phyloP scores from a whole-genome alignment of 495 filamentous ascomycete species.

The Annulohypoxylon nitens region DNA sequence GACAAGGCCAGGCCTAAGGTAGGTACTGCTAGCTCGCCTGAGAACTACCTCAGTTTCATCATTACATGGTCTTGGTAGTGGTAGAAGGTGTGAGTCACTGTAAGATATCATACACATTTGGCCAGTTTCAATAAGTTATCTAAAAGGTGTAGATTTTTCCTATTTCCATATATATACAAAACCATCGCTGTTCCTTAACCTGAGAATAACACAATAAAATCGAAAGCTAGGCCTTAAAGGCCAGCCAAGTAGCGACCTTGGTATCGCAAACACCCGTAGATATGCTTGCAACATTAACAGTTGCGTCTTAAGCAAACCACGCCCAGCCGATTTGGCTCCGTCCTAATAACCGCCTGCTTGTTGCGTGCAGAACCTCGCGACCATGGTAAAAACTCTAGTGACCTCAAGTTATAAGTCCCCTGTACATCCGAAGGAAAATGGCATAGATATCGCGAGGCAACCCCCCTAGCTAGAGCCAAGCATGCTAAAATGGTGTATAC shows the following conservation, averaged over 20 bases:
- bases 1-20: background rate
- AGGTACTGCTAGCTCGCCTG: background rate
- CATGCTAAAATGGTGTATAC: constrained; percentile 34
- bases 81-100: background rate
- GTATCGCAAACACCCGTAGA: constrained; percentile 27
- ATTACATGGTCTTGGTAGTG: background rate
- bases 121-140: background rate
- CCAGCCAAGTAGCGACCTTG: constrained; percentile 16
- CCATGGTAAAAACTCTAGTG: constrained; percentile 29
- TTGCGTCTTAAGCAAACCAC: constrained; percentile 20
- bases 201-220: constrained; percentile 27
- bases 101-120: background rate
- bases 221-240: constrained; percentile 16
- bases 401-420: constrained; percentile 15
- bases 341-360: constrained; percentile 19
- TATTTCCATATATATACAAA: constrained; percentile 40
- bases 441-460: constrained; percentile 14
- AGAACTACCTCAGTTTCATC: background rate
- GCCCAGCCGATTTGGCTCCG: constrained; percentile 9
- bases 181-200: constrained; percentile 35
- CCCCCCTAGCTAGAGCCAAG: background rate
- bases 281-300: constrained; percentile 8
- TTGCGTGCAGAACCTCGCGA: constrained; percentile 27
- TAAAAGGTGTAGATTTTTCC: constrained; percentile 1
- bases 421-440: constrained; percentile 12